Evolutionary conservation across 2,329 filamentous ascomycete genomes (phyloP).

Genomic region (Pestalotiopsis sp.): DNA sequence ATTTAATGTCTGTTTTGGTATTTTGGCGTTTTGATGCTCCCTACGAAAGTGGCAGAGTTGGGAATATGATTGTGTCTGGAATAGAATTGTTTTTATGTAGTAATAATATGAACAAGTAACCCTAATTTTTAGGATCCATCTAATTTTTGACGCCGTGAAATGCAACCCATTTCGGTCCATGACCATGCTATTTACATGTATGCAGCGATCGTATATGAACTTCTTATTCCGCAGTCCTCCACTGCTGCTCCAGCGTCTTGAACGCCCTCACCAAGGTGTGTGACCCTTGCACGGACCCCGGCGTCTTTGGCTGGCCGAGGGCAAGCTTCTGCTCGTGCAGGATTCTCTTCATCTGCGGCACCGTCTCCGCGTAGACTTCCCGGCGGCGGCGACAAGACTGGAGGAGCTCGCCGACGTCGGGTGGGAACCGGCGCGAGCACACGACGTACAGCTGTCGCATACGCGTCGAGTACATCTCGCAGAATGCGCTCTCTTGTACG

Average conservation of each 20-base stretch:
- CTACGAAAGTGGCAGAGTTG: no score
- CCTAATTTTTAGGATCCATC: no score
- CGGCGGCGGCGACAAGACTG: constrained; percentile 25
- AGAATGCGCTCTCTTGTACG: constrained; percentile 26
- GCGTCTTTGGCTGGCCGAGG: constrained; percentile 22
- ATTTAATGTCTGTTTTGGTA: no score
- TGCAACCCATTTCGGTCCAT: no score
- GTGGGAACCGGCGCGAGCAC: constrained; percentile 26
- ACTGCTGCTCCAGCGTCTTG: constrained; percentile 31
- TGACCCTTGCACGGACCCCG: constrained; percentile 15
- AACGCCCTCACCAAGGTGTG: constrained; percentile 19
- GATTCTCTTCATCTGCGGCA: constrained; percentile 27
- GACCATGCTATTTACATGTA: no score
- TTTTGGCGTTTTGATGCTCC: no score
- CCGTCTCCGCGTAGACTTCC: constrained; percentile 32
- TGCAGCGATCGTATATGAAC: background rate
- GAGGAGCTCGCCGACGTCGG: constrained; percentile 22
- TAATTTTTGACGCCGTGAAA: no score
- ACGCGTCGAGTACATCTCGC: constrained; percentile 37
- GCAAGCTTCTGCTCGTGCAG: constrained; percentile 24
- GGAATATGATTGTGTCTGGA: no score
- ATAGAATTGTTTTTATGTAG: no score
- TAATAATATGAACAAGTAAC: no score
- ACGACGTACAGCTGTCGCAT: constrained; percentile 34
- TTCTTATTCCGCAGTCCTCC: constrained; percentile 34